Percentiles rank a stretch among this genome's conserved stretches.
phyloP scores from a whole-genome alignment of 2,329 filamentous ascomycete species.

The Scedosporium minutisporum region DNA sequence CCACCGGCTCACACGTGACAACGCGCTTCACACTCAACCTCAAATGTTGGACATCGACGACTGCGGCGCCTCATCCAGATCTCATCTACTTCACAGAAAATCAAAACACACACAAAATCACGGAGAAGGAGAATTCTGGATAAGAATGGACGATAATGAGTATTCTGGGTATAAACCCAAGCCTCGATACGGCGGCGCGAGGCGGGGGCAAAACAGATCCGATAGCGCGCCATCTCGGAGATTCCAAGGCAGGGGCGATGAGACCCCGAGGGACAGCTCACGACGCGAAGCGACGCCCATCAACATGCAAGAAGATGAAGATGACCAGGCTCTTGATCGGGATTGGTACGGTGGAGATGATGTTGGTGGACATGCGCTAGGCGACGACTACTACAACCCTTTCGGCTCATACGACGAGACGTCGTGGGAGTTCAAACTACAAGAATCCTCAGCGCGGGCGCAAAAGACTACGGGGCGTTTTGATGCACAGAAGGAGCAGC shows the following conservation, averaged over 20 bases:
- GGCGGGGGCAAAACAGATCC: slow-evolving; percentile 17
- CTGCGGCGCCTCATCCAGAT: not conserved
- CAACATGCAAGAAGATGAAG: slow-evolving; percentile 40
- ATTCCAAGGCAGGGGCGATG: slow-evolving; percentile 3
- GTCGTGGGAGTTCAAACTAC: slow-evolving; percentile 60
- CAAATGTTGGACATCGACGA: slow-evolving; percentile 3
- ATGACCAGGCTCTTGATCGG: slow-evolving; percentile 68
- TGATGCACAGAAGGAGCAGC: slow-evolving; percentile 65
- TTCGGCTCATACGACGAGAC: slow-evolving; percentile 70
- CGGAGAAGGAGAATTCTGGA: not conserved
- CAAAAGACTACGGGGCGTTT: slow-evolving; percentile 71
- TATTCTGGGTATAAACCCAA: slow-evolving; percentile 29
- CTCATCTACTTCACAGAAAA: not conserved
- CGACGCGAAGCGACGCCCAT: slow-evolving; percentile 39
- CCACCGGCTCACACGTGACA: slow-evolving; percentile 1
- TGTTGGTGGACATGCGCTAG: slow-evolving; percentile 69
- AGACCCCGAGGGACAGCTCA: not conserved
- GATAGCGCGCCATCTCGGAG: slow-evolving; percentile 15
- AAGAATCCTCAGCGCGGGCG: slow-evolving; percentile 66
- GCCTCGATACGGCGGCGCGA: slow-evolving; percentile 25
- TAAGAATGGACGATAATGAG: slow-evolving; percentile 22
- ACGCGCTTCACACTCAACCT: not conserved
- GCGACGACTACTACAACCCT: slow-evolving; percentile 86
- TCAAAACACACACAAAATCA: not conserved
- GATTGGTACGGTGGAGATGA: slow-evolving; percentile 93